Evolutionary conservation across 306 rosid genomes (phyloP).

Genomic region (Cyamopsis tetragonoloba): DNA sequence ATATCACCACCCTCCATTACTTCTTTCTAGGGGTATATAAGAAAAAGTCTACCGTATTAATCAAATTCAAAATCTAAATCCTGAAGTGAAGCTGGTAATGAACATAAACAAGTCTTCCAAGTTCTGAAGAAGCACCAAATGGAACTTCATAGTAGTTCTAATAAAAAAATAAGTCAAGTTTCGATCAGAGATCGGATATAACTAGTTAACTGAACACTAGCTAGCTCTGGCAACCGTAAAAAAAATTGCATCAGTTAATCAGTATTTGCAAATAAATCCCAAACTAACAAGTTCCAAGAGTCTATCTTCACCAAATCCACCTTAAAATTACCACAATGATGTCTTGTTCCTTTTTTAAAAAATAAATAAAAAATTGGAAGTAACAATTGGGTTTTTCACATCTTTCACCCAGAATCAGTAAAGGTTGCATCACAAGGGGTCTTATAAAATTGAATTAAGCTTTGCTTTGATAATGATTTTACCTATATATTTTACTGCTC

Average conservation of each 20-base stretch:
- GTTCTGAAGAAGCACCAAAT: not conserved
- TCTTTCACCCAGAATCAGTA: not conserved
- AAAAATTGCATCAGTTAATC: too few relatives aligned
- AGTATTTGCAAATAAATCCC: too few relatives aligned
- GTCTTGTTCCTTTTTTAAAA: too few relatives aligned
- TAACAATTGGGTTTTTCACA: not conserved
- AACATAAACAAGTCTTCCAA: not conserved
- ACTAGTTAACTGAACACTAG: not conserved
- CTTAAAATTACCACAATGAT: too few relatives aligned
- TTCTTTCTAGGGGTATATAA: too few relatives aligned
- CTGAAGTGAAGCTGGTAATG: not conserved
- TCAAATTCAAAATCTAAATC: not conserved
- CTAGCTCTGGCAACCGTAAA: too few relatives aligned
- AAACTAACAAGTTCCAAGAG: too few relatives aligned
- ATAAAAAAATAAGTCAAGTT: not conserved
- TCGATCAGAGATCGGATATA: not conserved
- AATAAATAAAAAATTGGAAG: too few relatives aligned
- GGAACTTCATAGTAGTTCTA: not conserved
- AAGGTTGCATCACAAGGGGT: conserved; percentile 9
- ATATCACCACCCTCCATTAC: not conserved
- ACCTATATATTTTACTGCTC: conserved; percentile 29
- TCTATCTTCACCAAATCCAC: too few relatives aligned
- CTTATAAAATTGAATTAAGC: conserved; percentile 8
- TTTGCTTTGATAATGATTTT: conserved; percentile 12
- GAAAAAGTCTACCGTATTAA: not conserved